Evolutionary conservation across 2,329 filamentous ascomycete species (phyloP), one percentile per base, ranked within the genome.

Genomic region (Tolypocladium cylindrosporum): DNA sequence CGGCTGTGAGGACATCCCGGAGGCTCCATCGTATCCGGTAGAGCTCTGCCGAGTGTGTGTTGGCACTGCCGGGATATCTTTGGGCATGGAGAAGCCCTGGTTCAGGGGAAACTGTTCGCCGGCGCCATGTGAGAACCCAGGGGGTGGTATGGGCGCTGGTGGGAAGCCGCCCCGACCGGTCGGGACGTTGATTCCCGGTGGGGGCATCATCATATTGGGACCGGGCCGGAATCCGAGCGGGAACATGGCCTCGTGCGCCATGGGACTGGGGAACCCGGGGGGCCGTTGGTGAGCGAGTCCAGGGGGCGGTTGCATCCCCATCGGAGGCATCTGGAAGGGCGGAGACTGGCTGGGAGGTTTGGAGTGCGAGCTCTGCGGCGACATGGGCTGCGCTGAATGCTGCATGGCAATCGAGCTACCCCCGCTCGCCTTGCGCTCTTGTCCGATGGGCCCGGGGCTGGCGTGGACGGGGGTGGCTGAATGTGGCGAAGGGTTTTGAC

Each of bases 21-120:
- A 68, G 5, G 71, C 64, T n/a, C 77, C 76, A 10, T 92, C 88
- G 61, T 87, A 84, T 14, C 87, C 86, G 14, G 79, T 79, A 7
- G 91, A 96, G 13, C 84, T 80, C 64, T 95, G 90, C 61, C 91
- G 82, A 10, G 88, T 88, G 72, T 96, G 91, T 6, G 82, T 71
- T 54, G 77, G 69, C 9, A 77, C 71, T 21, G 69, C 55, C 8
- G 64, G 65, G 13, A 56, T 58, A 1, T 73, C 71, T 57, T 72
- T 69, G 21, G 68, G 60, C 55, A 75, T 61, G 2, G 68, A 58
- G 57, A 72, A 75, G 4, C 61, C 63, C 55, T 69, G 67, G 7
- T 57, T 60, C 50, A 72, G 62, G 14, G 67, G 62, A 37, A 70
- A 74, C 27, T 70, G 69, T 21, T 73, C 71, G 14, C 52, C 60